These are phyloP conservation scores for Lactarius tabidus DNA, from an alignment of 768 basidiomycete genomes.

Conservation along the genomic window DNA sequence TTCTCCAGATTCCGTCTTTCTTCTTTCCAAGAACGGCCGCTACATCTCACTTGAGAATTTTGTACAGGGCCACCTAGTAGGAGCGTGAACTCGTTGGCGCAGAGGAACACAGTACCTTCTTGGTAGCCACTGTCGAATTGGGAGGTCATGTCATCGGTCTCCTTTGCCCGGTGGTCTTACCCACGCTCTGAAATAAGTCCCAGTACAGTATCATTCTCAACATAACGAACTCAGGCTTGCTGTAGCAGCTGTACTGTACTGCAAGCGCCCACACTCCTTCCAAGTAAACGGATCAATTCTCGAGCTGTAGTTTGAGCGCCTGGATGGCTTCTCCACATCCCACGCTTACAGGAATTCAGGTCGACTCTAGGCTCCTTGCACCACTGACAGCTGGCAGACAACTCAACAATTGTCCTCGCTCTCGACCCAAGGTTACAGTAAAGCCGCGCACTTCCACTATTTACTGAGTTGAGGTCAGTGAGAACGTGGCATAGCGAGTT, in stretches of 20 bases:
- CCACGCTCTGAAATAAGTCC: too few species aligned
- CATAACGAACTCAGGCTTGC: neutral
- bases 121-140: too few species aligned
- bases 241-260: neutral
- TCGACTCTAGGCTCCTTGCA: neutral
- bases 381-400: neutral
- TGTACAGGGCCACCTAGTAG: neutral
- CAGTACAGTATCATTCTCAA: too few species aligned
- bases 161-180: too few species aligned
- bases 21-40: neutral
- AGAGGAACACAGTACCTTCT: neutral
- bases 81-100: too few species aligned
- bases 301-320: neutral
- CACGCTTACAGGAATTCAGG: neutral
- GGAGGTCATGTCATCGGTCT: too few species aligned
- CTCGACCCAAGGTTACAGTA: too few species aligned
- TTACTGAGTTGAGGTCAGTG: neutral
- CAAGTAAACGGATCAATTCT: neutral
- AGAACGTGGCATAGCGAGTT: neutral
- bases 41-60: neutral
- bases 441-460: too few species aligned
- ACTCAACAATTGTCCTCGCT: slow-evolving; percentile 92
- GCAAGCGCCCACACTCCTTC: neutral
- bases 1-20: neutral
- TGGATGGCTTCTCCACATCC: neutral